Conservation (phyloP, 345 rosid species). For the Tarenaya hassleriana region DNA sequence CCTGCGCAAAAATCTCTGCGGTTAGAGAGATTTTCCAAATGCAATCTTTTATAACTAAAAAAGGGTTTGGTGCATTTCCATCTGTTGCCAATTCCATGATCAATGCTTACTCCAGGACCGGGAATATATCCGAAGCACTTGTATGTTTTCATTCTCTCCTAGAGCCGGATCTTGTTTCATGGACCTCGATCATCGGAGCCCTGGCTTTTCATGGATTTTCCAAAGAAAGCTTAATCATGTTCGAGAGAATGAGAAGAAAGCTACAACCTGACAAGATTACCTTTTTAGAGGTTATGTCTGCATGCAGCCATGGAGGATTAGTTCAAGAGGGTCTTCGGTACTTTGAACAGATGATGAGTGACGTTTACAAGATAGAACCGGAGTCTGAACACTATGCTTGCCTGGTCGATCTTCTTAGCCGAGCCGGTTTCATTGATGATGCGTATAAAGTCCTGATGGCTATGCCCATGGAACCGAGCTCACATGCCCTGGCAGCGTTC, state of each 20-base stretch:
- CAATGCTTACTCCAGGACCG: constrained; percentile 51
- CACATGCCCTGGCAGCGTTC: constrained; percentile 52
- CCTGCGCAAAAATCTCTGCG: constrained; percentile 38
- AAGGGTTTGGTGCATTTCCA: constrained; percentile 32
- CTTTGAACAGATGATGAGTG: constrained; percentile 60
- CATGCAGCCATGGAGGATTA: constrained; percentile 63
- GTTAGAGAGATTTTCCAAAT: constrained; percentile 41
- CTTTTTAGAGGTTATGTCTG: constrained; percentile 56
- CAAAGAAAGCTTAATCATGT: constrained; percentile 37
- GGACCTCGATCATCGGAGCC: constrained; percentile 60
- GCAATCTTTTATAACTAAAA: constrained; percentile 42
- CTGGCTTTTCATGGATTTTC: constrained; percentile 54
- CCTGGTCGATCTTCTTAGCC: constrained; percentile 60
- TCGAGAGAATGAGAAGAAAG: constrained; percentile 41
- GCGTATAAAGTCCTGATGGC: constrained; percentile 44
- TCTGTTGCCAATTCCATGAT: constrained; percentile 54
- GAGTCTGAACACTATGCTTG: constrained; percentile 58
- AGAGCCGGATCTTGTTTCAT: constrained; percentile 52
- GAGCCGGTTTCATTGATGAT: constrained; percentile 55
- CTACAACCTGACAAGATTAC: constrained; percentile 53
- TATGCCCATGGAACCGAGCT: constrained; percentile 32
- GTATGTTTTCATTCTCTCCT: constrained; percentile 38
- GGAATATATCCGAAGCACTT: constrained; percentile 40
- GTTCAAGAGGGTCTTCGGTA: constrained; percentile 52
- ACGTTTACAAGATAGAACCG: constrained; percentile 36